These are phyloP conservation scores for Blastobotrys muscicola DNA, from an alignment of 805 yeast genomes.

Conservation along the genomic window DNA sequence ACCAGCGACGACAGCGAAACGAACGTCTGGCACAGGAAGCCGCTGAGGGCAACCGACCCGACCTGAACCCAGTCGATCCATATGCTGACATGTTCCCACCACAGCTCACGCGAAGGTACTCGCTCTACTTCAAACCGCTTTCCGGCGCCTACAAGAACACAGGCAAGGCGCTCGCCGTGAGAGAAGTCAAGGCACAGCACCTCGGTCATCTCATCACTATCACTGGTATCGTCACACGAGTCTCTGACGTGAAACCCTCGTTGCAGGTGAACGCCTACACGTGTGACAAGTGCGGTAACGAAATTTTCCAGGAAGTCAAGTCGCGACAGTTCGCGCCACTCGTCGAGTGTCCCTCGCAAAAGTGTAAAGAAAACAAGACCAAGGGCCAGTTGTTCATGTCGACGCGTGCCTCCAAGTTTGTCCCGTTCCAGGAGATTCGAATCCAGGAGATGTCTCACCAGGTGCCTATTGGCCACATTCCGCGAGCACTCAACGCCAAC, in stretches of 20 bases:
- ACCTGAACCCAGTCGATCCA: conserved; percentile 9
- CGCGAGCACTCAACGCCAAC: conserved; percentile 76
- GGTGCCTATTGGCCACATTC: conserved; percentile 97
- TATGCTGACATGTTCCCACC: conserved; percentile 66
- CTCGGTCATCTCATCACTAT: conserved; percentile 85
- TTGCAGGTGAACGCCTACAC: conserved; percentile 90
- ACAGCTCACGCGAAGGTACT: conserved; percentile 76
- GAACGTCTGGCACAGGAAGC: conserved; percentile 52
- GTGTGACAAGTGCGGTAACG: conserved; percentile 95
- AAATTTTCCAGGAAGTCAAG: conserved; percentile 90
- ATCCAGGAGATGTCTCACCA: conserved; percentile 92
- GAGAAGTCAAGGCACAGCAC: conserved; percentile 76
- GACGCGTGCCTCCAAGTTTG: conserved; percentile 91
- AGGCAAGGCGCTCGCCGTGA: conserved; percentile 65
- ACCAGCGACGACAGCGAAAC: conserved; percentile 81
- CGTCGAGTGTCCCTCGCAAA: conserved; percentile 71
- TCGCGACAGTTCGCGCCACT: conserved; percentile 81
- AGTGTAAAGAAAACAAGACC: conserved; percentile 67
- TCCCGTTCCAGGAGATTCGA: conserved; percentile 90
- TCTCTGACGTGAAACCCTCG: conserved; percentile 91
- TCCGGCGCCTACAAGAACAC: conserved; percentile 27
- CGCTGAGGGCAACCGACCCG: conserved; percentile 28
- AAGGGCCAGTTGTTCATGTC: conserved; percentile 87
- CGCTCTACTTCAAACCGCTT: conserved; percentile 77
- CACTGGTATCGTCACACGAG: conserved; percentile 90